A percentile compares a stretch with the other conserved stretches of the same genome.
Conservation (phyloP, 768 basidiomycete genomes). For the Leccinum imitatum region DNA sequence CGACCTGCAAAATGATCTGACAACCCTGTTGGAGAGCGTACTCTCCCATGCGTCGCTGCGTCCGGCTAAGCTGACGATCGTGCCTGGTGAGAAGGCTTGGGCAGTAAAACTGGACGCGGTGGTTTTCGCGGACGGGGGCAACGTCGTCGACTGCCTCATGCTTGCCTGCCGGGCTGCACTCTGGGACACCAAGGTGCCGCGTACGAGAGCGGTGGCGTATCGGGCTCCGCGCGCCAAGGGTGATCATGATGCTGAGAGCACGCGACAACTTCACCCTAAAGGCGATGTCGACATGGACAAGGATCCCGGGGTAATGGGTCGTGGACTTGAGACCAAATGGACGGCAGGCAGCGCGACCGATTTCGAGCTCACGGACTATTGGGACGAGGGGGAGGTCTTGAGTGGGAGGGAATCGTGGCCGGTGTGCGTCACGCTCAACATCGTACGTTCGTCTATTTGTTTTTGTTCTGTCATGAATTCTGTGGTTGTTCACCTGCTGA, state of each 20-base stretch:
- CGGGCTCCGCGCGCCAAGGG: constrained; percentile 39
- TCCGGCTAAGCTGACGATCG: constrained; percentile 61
- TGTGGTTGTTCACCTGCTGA: background rate
- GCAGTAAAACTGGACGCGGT: constrained; percentile 71
- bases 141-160: constrained; percentile 75
- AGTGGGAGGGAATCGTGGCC: no score
- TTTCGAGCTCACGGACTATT: constrained; percentile 43
- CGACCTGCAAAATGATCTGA: constrained; percentile 74
- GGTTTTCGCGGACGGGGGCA: constrained; percentile 70
- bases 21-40: constrained; percentile 55
- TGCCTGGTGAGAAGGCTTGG: constrained; percentile 69
- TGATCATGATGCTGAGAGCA: constrained; percentile 7
- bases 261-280: no score
- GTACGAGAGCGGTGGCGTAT: constrained; percentile 70
- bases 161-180: constrained; percentile 71
- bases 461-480: background rate
- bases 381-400: no score
- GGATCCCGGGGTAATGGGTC: constrained; percentile 39
- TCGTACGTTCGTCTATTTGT: constrained; percentile 47
- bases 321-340: constrained; percentile 57
- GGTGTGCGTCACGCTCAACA: constrained; percentile 58
- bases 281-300: constrained; percentile 47
- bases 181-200: constrained; percentile 67
- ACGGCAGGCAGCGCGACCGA: constrained; percentile 54
- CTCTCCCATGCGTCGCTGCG: constrained; percentile 68